Conservation (phyloP, 495 filamentous ascomycete species). For the Hypoxylon crocopeplum region DNA sequence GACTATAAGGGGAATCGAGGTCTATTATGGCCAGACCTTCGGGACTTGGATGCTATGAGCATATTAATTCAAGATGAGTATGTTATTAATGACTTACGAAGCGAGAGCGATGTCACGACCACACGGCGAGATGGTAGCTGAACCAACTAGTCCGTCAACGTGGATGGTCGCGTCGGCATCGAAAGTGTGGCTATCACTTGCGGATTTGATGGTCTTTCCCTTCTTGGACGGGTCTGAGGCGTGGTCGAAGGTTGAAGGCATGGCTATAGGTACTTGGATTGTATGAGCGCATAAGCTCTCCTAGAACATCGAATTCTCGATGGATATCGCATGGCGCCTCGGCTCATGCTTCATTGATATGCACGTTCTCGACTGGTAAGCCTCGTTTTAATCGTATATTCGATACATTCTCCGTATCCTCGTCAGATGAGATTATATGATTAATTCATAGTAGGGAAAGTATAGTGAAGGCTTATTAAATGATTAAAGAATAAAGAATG, state of each 20-base stretch:
- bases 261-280: slow-evolving; percentile 16
- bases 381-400: too few species aligned
- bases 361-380: too few species aligned
- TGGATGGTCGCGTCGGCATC: slow-evolving; percentile 83
- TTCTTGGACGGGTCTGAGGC: slow-evolving; percentile 52
- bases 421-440: too few species aligned
- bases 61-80: slow-evolving; percentile 4
- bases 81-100: slow-evolving; percentile 62
- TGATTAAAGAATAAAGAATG: too few species aligned
- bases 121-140: slow-evolving; percentile 84
- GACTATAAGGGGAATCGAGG: slow-evolving; percentile 87
- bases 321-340: slow-evolving; percentile 15
- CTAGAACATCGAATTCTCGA: slow-evolving; percentile 15
- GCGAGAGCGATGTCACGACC: slow-evolving; percentile 92
- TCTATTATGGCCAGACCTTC: slow-evolving; percentile 93
- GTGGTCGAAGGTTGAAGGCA: slow-evolving; percentile 52
- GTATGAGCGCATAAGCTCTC: slow-evolving; percentile 3
- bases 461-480: too few species aligned
- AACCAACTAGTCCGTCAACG: slow-evolving; percentile 70
- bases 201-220: slow-evolving; percentile 63
- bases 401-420: too few species aligned
- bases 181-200: slow-evolving; percentile 86
- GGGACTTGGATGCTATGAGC: slow-evolving; percentile 55
- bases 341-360: slow-evolving; percentile 11
- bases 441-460: too few species aligned